These are phyloP conservation scores for Paradendryphiella salina DNA, from an alignment of 2,329 filamentous ascomycete species.

Conservation along the genomic window DNA sequence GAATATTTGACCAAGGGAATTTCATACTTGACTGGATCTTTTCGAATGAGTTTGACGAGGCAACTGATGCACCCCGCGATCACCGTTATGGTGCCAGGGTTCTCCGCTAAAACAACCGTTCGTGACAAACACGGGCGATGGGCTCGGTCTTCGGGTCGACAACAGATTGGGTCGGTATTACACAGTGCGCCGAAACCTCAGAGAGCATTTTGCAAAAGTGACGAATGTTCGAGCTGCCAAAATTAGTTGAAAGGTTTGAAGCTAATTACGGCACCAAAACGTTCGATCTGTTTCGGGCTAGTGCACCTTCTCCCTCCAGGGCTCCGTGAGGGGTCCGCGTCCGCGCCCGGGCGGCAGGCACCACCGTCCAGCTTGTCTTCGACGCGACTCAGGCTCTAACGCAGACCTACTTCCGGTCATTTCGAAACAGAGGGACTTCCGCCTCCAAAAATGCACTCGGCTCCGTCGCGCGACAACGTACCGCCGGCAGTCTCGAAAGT, in stretches of 20 bases:
- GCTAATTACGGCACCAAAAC: conserved; percentile 5
- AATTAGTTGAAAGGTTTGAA: background rate
- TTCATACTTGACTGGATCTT: too few relatives aligned
- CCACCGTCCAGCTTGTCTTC: conserved; percentile 2
- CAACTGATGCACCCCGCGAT: too few relatives aligned
- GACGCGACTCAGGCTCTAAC: background rate
- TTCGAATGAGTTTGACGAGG: too few relatives aligned
- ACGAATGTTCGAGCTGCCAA: too few relatives aligned
- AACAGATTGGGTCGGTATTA: too few relatives aligned
- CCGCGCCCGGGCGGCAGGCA: conserved; percentile 16
- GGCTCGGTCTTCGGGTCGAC: too few relatives aligned
- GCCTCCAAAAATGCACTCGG: conserved; percentile 28
- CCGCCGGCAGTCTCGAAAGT: conserved; percentile 23
- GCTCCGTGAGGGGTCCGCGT: conserved; percentile 5
- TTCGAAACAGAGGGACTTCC: conserved; percentile 26
- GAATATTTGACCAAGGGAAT: too few relatives aligned
- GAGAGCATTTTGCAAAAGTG: too few relatives aligned
- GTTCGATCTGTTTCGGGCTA: background rate
- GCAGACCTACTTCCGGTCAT: background rate
- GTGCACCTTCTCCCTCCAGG: conserved; percentile 13
- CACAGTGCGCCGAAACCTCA: too few relatives aligned
- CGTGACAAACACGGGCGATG: too few relatives aligned
- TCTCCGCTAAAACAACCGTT: too few relatives aligned
- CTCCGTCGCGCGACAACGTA: conserved; percentile 26
- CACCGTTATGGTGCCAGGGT: too few relatives aligned